Conservation (phyloP, 768 basidiomycete species). For the Gautieria morchelliformis region DNA sequence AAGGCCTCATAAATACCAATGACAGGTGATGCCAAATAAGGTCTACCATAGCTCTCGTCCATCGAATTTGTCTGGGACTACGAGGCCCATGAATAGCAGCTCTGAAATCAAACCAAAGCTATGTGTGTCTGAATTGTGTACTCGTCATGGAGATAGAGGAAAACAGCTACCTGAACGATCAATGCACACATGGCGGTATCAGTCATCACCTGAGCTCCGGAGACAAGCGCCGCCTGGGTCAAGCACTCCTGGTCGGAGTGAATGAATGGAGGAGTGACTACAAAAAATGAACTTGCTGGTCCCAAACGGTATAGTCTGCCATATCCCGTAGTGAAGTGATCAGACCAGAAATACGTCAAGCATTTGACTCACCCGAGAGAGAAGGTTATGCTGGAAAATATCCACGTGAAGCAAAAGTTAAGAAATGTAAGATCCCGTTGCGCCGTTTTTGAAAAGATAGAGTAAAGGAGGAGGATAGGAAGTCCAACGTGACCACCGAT, state of each 20-base stretch:
- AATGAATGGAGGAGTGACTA: not conserved
- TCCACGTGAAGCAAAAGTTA: not conserved
- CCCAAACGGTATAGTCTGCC: not conserved
- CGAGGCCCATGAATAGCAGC: not conserved
- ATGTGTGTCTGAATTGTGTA: not conserved
- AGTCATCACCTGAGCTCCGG: not conserved
- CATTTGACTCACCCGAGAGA: not conserved
- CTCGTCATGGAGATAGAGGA: not conserved
- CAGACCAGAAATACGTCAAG: too few relatives aligned
- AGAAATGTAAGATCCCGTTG: not conserved
- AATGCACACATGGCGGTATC: not conserved
- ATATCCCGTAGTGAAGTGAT: not conserved
- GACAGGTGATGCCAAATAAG: not conserved
- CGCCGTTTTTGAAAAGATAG: not conserved
- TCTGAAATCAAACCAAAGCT: not conserved
- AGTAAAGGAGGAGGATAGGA: not conserved
- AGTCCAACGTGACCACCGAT: not conserved
- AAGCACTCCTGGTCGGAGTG: not conserved
- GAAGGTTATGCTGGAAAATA: not conserved
- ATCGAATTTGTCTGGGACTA: not conserved
- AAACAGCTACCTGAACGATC: not conserved
- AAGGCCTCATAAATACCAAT: not conserved
- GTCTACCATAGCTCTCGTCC: not conserved
- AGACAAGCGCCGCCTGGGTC: not conserved
- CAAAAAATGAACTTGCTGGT: not conserved